phyloP scores from a whole-genome alignment of 176 grass and related monocot genomes.

The Puya raimondii region DNA sequence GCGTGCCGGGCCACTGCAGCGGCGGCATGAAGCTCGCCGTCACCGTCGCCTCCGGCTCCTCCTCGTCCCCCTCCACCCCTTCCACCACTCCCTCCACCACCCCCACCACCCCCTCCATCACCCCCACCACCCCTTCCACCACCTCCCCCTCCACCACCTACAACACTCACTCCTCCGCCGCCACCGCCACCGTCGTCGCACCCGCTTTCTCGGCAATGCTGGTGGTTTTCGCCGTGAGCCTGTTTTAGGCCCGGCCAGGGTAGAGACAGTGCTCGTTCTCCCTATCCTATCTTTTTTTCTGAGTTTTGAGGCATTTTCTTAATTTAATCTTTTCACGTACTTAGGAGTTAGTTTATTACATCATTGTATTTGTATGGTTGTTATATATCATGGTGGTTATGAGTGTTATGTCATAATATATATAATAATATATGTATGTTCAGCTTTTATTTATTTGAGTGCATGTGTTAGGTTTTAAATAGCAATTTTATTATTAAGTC shows the following conservation, averaged over 20 bases:
- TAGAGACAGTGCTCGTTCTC: slow-evolving; percentile 62
- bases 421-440: no score
- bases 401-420: no score
- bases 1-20: slow-evolving; percentile 51
- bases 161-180: slow-evolving; percentile 10
- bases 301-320: slow-evolving; percentile 4
- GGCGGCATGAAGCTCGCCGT: slow-evolving; percentile 73
- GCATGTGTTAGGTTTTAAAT: no score
- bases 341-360: slow-evolving; percentile 5
- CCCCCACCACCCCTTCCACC: slow-evolving; percentile 12
- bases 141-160: slow-evolving; percentile 17
- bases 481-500: no score
- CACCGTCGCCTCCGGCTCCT: slow-evolving; percentile 24
- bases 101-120: slow-evolving; percentile 17
- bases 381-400: no score
- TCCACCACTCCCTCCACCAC: slow-evolving; percentile 17
- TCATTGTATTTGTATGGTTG: background rate
- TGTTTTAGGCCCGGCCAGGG: slow-evolving; percentile 52
- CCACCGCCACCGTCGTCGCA: slow-evolving; percentile 18
- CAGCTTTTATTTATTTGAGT: no score
- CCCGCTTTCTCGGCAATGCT: slow-evolving; percentile 20
- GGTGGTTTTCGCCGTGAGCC: slow-evolving; percentile 15
- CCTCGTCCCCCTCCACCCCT: slow-evolving; percentile 23
- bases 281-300: background rate
- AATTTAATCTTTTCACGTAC: slow-evolving; percentile 4